A percentile compares a stretch with the other conserved stretches of the same genome.
Conservation (phyloP, 768 basidiomycete genomes). For the Lactarius sanguifluus region DNA sequence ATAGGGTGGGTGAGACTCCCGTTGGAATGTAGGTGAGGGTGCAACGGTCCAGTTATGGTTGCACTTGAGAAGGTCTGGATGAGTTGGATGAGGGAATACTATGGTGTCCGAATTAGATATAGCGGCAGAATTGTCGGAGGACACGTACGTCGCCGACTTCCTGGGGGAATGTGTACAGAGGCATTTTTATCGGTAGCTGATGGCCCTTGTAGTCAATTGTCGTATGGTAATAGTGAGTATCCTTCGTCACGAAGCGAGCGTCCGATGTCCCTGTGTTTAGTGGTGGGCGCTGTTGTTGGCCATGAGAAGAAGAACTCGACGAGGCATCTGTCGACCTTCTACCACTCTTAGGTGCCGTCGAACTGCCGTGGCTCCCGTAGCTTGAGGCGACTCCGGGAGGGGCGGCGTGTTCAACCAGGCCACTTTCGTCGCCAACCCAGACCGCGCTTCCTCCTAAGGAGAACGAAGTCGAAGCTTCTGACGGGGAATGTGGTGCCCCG, state of each 20-base stretch:
- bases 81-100: constrained; percentile 93
- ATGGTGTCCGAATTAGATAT: constrained; percentile 11
- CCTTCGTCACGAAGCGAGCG: constrained; percentile 54
- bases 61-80: constrained; percentile 78
- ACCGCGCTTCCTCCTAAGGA: constrained; percentile 78
- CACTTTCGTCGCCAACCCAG: constrained; percentile 80
- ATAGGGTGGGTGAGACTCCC: constrained; percentile 90
- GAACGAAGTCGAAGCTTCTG: constrained; percentile 72
- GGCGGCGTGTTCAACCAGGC: constrained; percentile 41
- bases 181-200: constrained; percentile 86
- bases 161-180: constrained; percentile 83
- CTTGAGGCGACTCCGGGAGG: constrained; percentile 32
- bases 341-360: constrained; percentile 48
- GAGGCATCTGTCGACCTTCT: constrained; percentile 74
- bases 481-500: constrained; percentile 53
- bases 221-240: constrained; percentile 94
- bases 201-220: constrained; percentile 81
- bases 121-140: not conserved
- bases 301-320: constrained; percentile 69
- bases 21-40: constrained; percentile 92
- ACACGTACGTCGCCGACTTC: constrained; percentile 92
- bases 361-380: constrained; percentile 47
- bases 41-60: constrained; percentile 68
- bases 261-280: constrained; percentile 47
- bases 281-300: constrained; percentile 31